A percentile compares a stretch with the other conserved stretches of the same genome.
Conservation (phyloP, 75 land plant genomes). For the Sequoia sempervirens region DNA sequence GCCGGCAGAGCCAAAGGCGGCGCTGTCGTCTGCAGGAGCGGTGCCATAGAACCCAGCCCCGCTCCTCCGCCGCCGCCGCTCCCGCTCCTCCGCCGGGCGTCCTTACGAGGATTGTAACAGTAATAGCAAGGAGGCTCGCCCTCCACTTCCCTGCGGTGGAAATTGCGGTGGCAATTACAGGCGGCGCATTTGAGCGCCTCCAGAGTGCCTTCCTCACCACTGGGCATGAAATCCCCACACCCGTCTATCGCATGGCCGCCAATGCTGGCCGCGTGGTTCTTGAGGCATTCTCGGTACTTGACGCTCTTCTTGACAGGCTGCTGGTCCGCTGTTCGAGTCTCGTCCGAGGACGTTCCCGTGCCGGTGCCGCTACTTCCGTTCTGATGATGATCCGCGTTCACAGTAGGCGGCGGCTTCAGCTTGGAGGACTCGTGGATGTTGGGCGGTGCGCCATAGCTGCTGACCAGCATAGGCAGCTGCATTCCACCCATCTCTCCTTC, state of each 20-base stretch:
- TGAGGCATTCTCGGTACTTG: conserved; percentile 52
- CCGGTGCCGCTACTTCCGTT: not conserved
- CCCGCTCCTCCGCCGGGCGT: not conserved
- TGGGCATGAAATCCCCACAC: conserved; percentile 78
- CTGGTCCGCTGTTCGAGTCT: not conserved
- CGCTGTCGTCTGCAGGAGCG: not conserved
- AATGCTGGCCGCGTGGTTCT: conserved; percentile 58
- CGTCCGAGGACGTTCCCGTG: not conserved
- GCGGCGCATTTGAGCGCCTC: conserved; percentile 63
- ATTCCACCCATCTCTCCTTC: conserved; percentile 7
- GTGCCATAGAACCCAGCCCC: not conserved
- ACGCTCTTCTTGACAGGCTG: conserved; percentile 8
- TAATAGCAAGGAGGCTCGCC: conserved; percentile 9
- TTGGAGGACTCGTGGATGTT: not conserved
- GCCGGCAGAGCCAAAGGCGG: conserved; percentile 6
- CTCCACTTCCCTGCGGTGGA: conserved; percentile 44
- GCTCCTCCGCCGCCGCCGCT: not conserved
- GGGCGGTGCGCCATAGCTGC: not conserved
- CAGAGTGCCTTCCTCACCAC: conserved; percentile 43
- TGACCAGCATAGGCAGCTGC: conserved; percentile 5
- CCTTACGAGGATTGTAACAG: too few relatives aligned
- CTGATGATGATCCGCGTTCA: not conserved
- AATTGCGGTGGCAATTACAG: conserved; percentile 66
- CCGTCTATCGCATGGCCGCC: conserved; percentile 64
- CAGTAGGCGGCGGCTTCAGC: not conserved